phyloP scores from a whole-genome alignment of 768 basidiomycete genomes.

The Gloeopeniophorella convolvens region DNA sequence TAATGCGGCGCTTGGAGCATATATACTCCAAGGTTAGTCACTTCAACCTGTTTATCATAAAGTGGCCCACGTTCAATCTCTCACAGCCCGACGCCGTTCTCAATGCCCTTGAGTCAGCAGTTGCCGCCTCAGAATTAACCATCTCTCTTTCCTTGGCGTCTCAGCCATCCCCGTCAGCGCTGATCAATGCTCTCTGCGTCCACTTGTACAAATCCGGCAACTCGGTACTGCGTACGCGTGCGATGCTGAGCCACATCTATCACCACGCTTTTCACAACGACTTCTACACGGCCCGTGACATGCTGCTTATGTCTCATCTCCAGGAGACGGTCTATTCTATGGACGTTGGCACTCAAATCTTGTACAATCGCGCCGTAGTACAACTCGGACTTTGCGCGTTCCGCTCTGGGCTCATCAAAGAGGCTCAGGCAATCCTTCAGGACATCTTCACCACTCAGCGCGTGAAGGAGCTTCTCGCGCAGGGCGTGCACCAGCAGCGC shows the following conservation, averaged over 20 bases:
- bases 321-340: conserved; percentile 96
- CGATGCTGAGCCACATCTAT: conserved; percentile 97
- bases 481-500: conserved; percentile 90
- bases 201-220: conserved; percentile 91
- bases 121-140: conserved; percentile 49
- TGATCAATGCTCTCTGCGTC: conserved; percentile 86
- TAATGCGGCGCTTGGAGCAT: conserved; percentile 95
- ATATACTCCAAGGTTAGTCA: conserved; percentile 88
- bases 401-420: conserved; percentile 89
- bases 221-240: conserved; percentile 88
- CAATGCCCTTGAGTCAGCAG: conserved; percentile 75
- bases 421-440: conserved; percentile 85
- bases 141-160: conserved; percentile 55
- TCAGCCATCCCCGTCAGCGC: conserved; percentile 54
- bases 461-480: conserved; percentile 94
- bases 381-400: conserved; percentile 97
- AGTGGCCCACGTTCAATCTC: conserved; percentile 16
- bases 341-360: conserved; percentile 93
- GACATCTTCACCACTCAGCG: conserved; percentile 97
- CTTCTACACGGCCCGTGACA: conserved; percentile 94
- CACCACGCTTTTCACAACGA: conserved; percentile 95
- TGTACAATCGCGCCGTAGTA: conserved; percentile 96
- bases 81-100: conserved; percentile 87
- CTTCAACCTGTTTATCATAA: neutral
- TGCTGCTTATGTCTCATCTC: conserved; percentile 97